Evolutionary conservation across 1,139 yeast species (phyloP), one percentile per base, ranked within the genome.

Genomic region (Blastobotrys apis): DNA sequence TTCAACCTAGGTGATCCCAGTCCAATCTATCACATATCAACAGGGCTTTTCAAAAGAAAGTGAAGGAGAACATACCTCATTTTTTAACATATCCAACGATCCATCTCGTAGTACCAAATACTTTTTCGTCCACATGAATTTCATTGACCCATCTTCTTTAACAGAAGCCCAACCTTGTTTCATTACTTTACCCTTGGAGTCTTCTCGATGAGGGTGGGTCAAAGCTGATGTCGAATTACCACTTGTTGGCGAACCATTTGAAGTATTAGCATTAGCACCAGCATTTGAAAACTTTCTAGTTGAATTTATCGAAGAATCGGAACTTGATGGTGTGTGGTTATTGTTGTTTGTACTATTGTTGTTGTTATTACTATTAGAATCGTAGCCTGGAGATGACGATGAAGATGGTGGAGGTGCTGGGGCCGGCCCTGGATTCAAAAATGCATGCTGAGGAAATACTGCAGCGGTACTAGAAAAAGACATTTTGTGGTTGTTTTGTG

Each of bases 101-200:
- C 82, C 75, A 53, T 88, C 96, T 55, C 78, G 78, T 43, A 92
- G 71, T 10, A 85, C 81, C 69, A 90, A 71, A 62, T 73, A 90
- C 55, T 94, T 77, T 61, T 88, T 88, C 49, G 90, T 88, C 97
- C 97, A 92, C 55, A 95, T 72, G 63, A 90, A 87, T 12, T 88
- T 78, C 52, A 70, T 66, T 16, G 66, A 53, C 19, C 96, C 95
- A 56, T 90, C 97, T 57, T 90, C 97, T 63, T 87, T 88, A 45
- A 87, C 81, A 45, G 86, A 85, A 21, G 86, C 90, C 95, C 96
- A 90, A 0, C 97, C 97, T 45, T 71, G 72, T 46, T 61, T 64
- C 46, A 44, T 39, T 22, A 47, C 33, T 30, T 36, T 30, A 22
- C 45, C 43, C 26, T 37, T 43, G 20, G 45, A 21, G 20, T 47